A percentile compares a stretch with the other conserved stretches of the same genome.
These are phyloP conservation scores for Microascus cirrosus DNA, from an alignment of 2,329 filamentous ascomycete genomes.

Conservation along the genomic window DNA sequence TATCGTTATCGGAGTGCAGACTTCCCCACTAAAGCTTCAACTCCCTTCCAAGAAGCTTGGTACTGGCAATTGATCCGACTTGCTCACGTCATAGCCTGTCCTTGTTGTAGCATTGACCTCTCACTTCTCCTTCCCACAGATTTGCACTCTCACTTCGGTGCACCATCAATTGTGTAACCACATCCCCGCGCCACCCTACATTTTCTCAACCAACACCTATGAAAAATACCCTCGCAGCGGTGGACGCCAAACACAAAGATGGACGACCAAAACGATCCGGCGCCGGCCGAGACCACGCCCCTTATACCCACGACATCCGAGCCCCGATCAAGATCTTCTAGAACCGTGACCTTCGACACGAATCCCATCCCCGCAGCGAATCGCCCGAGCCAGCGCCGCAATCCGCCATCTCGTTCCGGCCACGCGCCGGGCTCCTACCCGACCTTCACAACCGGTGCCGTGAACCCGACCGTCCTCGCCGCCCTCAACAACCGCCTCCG, in stretches of 20 bases:
- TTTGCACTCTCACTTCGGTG: neutral
- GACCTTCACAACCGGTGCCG: constrained; percentile 14
- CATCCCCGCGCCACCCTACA: neutral
- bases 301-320: constrained; percentile 18
- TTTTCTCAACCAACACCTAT: neutral
- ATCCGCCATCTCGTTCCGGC: constrained; percentile 8
- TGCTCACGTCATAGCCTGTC: too few relatives aligned
- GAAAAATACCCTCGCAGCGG: neutral
- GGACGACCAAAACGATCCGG: constrained; percentile 9
- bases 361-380: constrained; percentile 54
- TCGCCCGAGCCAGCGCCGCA: constrained; percentile 26
- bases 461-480: constrained; percentile 50
- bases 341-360: constrained; percentile 69
- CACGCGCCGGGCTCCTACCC: neutral
- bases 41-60: neutral
- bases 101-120: neutral
- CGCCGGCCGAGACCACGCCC: constrained; percentile 20
- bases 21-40: neutral
- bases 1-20: neutral
- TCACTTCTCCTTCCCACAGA: neutral
- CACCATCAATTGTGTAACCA: neutral
- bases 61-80: neutral
- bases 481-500: constrained; percentile 80
- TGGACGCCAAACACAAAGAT: constrained; percentile 1
- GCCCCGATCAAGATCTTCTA: constrained; percentile 31